Conservation (phyloP, 306 rosid genomes). For the Canavalia gladiata region DNA sequence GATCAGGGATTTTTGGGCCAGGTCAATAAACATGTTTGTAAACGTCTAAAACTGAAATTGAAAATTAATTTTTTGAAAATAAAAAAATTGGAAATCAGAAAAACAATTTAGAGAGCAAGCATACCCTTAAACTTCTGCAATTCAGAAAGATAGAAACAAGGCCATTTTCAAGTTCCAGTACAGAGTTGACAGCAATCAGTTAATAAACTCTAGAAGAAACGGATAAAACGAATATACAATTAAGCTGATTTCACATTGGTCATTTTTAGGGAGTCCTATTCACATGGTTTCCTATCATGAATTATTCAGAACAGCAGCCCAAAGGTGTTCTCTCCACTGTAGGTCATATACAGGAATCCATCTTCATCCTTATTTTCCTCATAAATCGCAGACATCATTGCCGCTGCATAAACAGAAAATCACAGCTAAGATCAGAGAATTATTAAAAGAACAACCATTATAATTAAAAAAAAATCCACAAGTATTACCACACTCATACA, state of each 20-base stretch:
- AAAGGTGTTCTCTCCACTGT: conserved; percentile 91
- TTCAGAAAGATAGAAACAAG: conserved; percentile 8
- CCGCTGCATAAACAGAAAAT: conserved; percentile 66
- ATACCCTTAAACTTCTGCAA: conserved; percentile 3
- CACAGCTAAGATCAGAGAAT: conserved; percentile 42
- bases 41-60: too few species aligned
- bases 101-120: not conserved
- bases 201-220: conserved; percentile 27
- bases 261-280: conserved; percentile 45
- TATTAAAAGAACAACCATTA: not conserved
- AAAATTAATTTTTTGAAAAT: too few species aligned
- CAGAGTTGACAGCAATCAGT: not conserved
- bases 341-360: conserved; percentile 92
- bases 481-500: not conserved
- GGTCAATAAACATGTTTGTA: too few species aligned
- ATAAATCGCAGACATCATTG: conserved; percentile 90
- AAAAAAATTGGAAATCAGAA: not conserved
- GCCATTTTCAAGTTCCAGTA: not conserved
- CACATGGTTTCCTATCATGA: conserved; percentile 44
- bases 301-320: conserved; percentile 53
- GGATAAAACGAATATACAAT: conserved; percentile 56
- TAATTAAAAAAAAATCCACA: not conserved
- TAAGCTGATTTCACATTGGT: conserved; percentile 29
- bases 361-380: conserved; percentile 92
- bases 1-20: too few species aligned